These are phyloP conservation scores for Xylaria nigripes DNA, from an alignment of 495 filamentous ascomycete genomes.

Conservation along the genomic window DNA sequence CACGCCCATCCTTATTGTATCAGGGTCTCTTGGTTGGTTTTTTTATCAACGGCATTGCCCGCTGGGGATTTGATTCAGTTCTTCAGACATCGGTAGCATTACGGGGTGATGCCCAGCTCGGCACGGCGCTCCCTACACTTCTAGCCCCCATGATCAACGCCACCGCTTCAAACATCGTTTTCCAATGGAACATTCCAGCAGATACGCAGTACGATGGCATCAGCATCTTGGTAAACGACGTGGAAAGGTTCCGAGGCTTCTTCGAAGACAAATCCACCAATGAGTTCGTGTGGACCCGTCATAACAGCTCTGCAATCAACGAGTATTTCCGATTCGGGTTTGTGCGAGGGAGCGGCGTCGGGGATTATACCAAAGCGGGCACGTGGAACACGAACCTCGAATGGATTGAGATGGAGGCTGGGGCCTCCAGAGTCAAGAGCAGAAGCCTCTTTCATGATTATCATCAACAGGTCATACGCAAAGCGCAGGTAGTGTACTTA, in stretches of 20 bases:
- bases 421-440: slow-evolving; percentile 34
- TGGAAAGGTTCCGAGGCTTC: slow-evolving; percentile 69
- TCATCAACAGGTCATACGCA: slow-evolving; percentile 5
- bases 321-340: slow-evolving; percentile 85
- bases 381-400: slow-evolving; percentile 59
- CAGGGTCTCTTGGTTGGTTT: slow-evolving; percentile 85
- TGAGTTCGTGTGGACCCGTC: slow-evolving; percentile 41
- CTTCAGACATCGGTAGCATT: slow-evolving; percentile 74
- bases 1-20: slow-evolving; percentile 66
- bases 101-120: slow-evolving; percentile 60
- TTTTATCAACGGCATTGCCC: slow-evolving; percentile 84
- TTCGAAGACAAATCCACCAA: slow-evolving; percentile 38
- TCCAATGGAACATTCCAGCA: slow-evolving; percentile 43
- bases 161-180: slow-evolving; percentile 41
- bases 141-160: slow-evolving; percentile 36
- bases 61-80: slow-evolving; percentile 88
- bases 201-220: slow-evolving; percentile 68
- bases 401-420: slow-evolving; percentile 54
- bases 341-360: slow-evolving; percentile 58
- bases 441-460: slow-evolving; percentile 15
- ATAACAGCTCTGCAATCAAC: slow-evolving; percentile 34
- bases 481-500: background rate
- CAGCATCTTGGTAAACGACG: slow-evolving; percentile 87
- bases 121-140: slow-evolving; percentile 60
- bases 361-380: slow-evolving; percentile 75